Evolutionary conservation across 352 stramenopile species (phyloP).

Genomic region (Phytopythium ostracodes): DNA sequence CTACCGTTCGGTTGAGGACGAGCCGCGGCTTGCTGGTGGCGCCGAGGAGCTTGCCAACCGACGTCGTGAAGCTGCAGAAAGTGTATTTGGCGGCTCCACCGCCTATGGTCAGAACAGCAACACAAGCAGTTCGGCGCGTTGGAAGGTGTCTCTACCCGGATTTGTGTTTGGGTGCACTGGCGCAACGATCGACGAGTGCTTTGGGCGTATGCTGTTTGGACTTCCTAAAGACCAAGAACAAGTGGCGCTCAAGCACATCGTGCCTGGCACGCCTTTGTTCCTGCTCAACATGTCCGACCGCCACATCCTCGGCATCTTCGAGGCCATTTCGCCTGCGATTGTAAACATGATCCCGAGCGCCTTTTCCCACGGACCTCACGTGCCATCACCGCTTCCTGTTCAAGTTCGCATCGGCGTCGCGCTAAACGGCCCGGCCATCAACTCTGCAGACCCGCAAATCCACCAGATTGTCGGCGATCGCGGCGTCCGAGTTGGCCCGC

Average conservation of each 20-base stretch:
- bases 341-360: constrained; percentile 78
- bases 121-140: constrained; percentile 21
- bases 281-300: constrained; percentile 82
- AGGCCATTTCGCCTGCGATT: constrained; percentile 69
- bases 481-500: constrained; percentile 47
- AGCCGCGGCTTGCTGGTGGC: constrained; percentile 62
- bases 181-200: constrained; percentile 84
- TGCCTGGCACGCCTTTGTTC: constrained; percentile 79
- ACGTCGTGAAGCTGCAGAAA: constrained; percentile 71
- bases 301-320: constrained; percentile 83
- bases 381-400: constrained; percentile 63
- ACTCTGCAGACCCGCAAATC: constrained; percentile 63
- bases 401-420: constrained; percentile 70
- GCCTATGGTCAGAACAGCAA: constrained; percentile 1
- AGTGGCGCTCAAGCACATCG: constrained; percentile 53
- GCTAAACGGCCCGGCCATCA: constrained; percentile 70
- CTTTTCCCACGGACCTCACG: constrained; percentile 53
- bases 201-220: constrained; percentile 84
- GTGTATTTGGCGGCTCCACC: constrained; percentile 33
- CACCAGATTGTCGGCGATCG: constrained; percentile 64
- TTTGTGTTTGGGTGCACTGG: constrained; percentile 84
- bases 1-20: constrained; percentile 82
- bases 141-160: constrained; percentile 47
- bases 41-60: constrained; percentile 69
- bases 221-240: constrained; percentile 68